phyloP scores from a whole-genome alignment of 177 flowering plant species.

The Viscum album region DNA sequence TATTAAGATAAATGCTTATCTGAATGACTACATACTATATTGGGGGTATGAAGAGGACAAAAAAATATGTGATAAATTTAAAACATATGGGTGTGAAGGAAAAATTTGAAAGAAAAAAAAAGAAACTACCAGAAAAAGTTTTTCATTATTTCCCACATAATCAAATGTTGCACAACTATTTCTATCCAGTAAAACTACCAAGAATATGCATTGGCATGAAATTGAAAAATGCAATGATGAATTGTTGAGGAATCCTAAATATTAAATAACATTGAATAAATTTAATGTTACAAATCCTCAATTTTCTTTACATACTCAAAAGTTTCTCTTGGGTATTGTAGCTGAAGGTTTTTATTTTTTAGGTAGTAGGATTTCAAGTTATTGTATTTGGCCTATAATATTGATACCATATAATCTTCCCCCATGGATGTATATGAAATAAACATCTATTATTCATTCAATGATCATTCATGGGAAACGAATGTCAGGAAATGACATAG shows the following conservation, averaged over 20 bases:
- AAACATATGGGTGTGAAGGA: neutral
- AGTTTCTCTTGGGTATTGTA: neutral
- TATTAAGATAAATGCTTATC: neutral
- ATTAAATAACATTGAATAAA: neutral
- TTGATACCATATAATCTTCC: neutral
- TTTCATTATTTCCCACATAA: neutral
- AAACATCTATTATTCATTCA: too few species aligned
- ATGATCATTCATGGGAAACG: too few species aligned
- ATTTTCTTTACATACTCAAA: neutral
- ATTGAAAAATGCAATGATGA: neutral
- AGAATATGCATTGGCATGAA: neutral
- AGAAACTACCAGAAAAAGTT: neutral
- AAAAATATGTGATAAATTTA: too few species aligned
- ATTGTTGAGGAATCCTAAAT: neutral
- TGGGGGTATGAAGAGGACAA: neutral
- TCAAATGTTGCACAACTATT: neutral
- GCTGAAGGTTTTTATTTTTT: neutral
- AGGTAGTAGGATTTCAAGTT: neutral
- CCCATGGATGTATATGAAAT: too few species aligned
- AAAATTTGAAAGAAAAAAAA: too few species aligned
- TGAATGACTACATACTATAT: neutral
- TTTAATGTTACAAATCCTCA: neutral
- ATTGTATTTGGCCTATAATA: neutral
- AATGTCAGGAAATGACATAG: neutral
- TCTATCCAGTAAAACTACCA: neutral